Base-by-base conservation (phyloP, 129 eudicot species). In the Escallonia rubra region DNA sequence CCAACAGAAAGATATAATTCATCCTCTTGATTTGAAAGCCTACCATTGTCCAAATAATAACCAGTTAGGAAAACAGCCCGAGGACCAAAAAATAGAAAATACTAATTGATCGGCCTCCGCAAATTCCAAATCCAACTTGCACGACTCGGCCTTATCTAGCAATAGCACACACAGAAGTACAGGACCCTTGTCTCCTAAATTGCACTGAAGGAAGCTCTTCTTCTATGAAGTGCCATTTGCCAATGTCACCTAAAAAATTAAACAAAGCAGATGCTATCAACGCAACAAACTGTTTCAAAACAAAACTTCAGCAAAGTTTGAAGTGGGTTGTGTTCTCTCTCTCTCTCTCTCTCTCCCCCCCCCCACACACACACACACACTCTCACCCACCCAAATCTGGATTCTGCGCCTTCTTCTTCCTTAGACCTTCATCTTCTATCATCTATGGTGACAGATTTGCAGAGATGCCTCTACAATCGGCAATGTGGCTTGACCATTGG, bases 11-110 rank as follows among this genome's bases (percentile, higher is more conserved):
- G 95, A 91, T 91, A 91, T 96, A 87, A 64, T 7, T 86, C 90
- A 64, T 89, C 85, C 47, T 75, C 77, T 40, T 57, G 42, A 65
- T 41, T 63, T 8, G 80, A 64, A n/a, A 14, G 81, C n/a, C 70
- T 84, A 46, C 61, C 61, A 65, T 52, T 67, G 66, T 73, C 74
- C 56, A 89, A 73, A 78, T 76, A 86, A 72, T 83, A 89, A 8
- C 96, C 98, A 41, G 95, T 80, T 46, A 92, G 96, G 66, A 86
- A 79, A 34, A 89, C 88, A 5, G 84, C 82, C 41, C 95, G 89
- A 38, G 98, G 91, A 81, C 98, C 98, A 72, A 92, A 61, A 61
- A 57, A 89, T 95, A 68, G 96, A 92, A 73, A 92, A 92, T 0
- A 81, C 62, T 6, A 92, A 91, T 75, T 84, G 90, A 40, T 92